Conservation (phyloP, 1,139 yeast species). For the Saccharomycopsis phalli region DNA sequence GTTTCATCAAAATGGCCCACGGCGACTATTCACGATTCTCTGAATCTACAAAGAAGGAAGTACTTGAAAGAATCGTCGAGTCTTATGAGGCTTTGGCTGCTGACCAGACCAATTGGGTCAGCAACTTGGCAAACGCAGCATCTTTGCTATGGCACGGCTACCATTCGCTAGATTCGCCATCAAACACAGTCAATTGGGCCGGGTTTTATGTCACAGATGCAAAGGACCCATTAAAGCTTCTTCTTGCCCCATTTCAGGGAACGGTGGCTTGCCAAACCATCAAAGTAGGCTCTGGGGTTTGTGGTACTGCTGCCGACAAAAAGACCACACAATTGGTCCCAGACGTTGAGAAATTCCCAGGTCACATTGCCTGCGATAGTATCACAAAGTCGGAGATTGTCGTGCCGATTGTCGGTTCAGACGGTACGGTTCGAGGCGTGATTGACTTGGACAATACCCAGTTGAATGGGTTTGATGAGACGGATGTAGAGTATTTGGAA, state of each 20-base stretch:
- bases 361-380: conserved; percentile 96
- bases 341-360: conserved; percentile 72
- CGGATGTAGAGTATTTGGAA: conserved; percentile 55
- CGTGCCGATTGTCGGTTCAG: conserved; percentile 58
- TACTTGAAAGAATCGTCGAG: conserved; percentile 47
- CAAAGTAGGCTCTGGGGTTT: conserved; percentile 74
- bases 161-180: conserved; percentile 37
- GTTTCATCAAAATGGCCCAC: conserved; percentile 25
- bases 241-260: conserved; percentile 93
- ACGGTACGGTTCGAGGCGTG: conserved; percentile 53
- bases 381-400: conserved; percentile 90
- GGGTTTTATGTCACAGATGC: conserved; percentile 62
- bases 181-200: conserved; percentile 72
- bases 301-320: conserved; percentile 70
- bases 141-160: conserved; percentile 86
- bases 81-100: conserved; percentile 57
- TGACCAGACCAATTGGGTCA: conserved; percentile 74
- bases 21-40: conserved; percentile 57
- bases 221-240: conserved; percentile 35
- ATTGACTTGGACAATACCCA: conserved; percentile 77
- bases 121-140: conserved; percentile 78
- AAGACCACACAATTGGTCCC: conserved; percentile 61
- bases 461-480: conserved; percentile 53
- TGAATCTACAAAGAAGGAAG: conserved; percentile 41
- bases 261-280: conserved; percentile 92